Base-by-base conservation (phyloP, 2,329 filamentous ascomycete genomes). In the Aspergillus latus region DNA sequence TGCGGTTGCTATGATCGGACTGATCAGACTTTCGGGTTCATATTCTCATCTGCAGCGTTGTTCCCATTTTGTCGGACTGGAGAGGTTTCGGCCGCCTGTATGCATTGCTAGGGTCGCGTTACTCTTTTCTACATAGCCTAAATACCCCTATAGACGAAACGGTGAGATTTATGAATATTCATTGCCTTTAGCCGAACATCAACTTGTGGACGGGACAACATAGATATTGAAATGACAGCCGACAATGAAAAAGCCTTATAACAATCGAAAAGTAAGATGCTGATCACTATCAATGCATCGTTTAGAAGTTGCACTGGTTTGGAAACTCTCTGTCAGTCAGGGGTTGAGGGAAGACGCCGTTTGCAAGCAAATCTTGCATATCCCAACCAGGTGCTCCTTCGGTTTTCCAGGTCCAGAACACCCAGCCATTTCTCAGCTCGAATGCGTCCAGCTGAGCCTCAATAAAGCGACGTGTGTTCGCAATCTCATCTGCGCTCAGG, bases 371-470 rank as follows among this genome's bases (percentile, higher is more conserved):
- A 60, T 74, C 64, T 61, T 76, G 66, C 70, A 80, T 72, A 61
- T 80, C 74, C 78, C 78, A 80, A 52, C 78, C 78, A 4, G 78
- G 76, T 13, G 76, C 72, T 32, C 74, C 73, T 60, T 80, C 77
- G 10, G 77, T 79, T 66, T 76, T 79, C 77, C 78, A 79, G 49
- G 76, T 79, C 78, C 78, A 80, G 67, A 78, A 80, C 16, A 79
- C 58, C 77, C 77, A 80, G 42, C 78, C 77, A 13, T 59, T 67
- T 30, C 71, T 70, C 60, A 65, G 64, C 65, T 78, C 76, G 54
- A 68, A 79, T 9, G 75, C 74, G 61, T 78, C 74, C 30, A 79
- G 62, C 62, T 80, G 78, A 4, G 72, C 75, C 60, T 77, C 74
- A 48, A 79, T 76, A 63, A 76, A 80, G 34, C 72, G 72, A 40